These are phyloP conservation scores for Cinnamomum chago DNA, from an alignment of 164 flowering plant genomes.

Conservation along the genomic window DNA sequence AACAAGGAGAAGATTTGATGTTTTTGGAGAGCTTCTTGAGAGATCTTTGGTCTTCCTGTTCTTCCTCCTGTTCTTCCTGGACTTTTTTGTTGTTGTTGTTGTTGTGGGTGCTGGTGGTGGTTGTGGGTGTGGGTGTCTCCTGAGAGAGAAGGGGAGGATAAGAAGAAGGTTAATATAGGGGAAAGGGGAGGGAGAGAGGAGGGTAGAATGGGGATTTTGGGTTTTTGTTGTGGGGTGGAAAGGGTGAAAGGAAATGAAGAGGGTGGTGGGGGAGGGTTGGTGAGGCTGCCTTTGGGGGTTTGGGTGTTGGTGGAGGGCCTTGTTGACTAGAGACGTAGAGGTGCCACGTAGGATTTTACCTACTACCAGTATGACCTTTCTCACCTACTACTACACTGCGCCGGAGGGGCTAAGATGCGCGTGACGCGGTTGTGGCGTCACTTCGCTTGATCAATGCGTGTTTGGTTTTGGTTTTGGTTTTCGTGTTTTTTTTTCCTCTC, in stretches of 20 bases:
- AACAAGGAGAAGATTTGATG: background rate
- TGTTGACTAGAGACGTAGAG: background rate
- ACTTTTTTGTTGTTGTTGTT: too few species aligned
- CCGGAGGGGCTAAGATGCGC: background rate
- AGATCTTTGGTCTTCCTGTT: background rate
- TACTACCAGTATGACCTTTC: background rate
- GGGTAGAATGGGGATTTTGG: background rate
- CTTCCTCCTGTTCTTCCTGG: too few species aligned
- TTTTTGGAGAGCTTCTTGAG: background rate
- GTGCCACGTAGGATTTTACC: slow-evolving; percentile 10
- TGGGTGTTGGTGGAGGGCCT: background rate
- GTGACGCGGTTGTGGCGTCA: background rate
- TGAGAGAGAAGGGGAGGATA: slow-evolving; percentile 8
- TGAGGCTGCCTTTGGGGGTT: background rate
- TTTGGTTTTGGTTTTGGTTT: too few species aligned
- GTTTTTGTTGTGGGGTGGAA: background rate
- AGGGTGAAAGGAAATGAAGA: background rate
- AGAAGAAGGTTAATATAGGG: background rate
- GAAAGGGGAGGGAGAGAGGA: background rate
- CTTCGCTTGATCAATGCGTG: too few species aligned
- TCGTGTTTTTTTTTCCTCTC: too few species aligned
- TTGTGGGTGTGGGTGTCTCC: slow-evolving; percentile 1
- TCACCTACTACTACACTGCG: slow-evolving; percentile 1
- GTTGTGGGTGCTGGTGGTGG: too few species aligned
- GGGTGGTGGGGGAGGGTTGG: background rate